phyloP scores from a whole-genome alignment of 108 stramenopile species.

The Phaeodactylum tricornutum region DNA sequence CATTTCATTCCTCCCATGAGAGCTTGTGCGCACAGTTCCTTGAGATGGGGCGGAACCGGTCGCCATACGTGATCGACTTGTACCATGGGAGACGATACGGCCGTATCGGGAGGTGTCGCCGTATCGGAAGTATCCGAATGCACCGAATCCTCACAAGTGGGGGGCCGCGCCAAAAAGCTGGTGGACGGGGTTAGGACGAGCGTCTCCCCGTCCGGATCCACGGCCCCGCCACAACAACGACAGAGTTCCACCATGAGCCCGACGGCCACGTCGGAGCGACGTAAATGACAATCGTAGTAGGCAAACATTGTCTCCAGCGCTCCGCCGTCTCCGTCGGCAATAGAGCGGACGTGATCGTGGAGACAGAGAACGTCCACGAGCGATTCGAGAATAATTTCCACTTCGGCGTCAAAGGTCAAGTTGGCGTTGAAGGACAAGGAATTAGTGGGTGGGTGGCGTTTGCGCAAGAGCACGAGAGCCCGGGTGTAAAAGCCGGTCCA shows the following conservation, averaged over 20 bases:
- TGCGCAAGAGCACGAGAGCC: conserved; percentile 60
- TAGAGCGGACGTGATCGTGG: conserved; percentile 37
- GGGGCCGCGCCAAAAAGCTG: not conserved
- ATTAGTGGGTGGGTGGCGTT: conserved; percentile 46
- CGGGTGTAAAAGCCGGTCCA: conserved; percentile 85
- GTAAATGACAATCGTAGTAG: conserved; percentile 69
- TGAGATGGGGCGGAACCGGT: conserved; percentile 68
- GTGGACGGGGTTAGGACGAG: conserved; percentile 8
- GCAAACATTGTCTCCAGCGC: conserved; percentile 70
- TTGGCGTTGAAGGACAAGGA: conserved; percentile 56
- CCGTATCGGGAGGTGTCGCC: not conserved
- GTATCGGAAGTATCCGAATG: not conserved
- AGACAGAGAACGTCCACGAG: conserved; percentile 71
- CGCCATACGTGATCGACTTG: conserved; percentile 16
- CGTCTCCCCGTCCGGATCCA: conserved; percentile 54
- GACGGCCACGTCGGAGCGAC: conserved; percentile 61
- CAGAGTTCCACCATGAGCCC: conserved; percentile 69
- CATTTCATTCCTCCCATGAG: conserved; percentile 60
- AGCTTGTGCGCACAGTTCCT: conserved; percentile 71
- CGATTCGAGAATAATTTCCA: conserved; percentile 78
- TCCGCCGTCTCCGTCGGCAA: conserved; percentile 32
- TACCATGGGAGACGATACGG: not conserved
- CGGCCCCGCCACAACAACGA: conserved; percentile 66
- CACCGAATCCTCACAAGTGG: not conserved
- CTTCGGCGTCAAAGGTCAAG: conserved; percentile 65